Evolutionary conservation across 164 flowering plant genomes (phyloP), one percentile per base, ranked within the genome.

Genomic region (Tinospora cordifolia): DNA sequence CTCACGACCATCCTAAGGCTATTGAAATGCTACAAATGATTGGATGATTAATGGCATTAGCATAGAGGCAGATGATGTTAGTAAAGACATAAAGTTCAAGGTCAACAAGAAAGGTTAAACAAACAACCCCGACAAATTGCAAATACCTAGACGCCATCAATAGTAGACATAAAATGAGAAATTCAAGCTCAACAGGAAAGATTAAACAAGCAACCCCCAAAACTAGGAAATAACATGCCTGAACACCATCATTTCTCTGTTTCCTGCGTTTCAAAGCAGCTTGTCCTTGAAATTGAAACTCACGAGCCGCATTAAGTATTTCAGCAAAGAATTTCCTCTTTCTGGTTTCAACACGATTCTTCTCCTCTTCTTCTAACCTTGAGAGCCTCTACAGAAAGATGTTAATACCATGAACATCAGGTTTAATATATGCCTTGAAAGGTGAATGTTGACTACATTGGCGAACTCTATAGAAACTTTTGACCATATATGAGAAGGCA

Each of bases 261-360:
- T 91, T 95, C 63, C 95, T 80, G 40, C 97, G 92, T 78, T 88
- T 92, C 81, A 85, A 66, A 67, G 89, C 62, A 75, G 98, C 94
- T 79, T 89, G 95, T 68, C 80, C 85, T 84, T 90, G 95, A 72
- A 91, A 81, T 76, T 91, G 94, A 69, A 87, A 85, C 60, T 95
- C 99, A 75, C 99, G 91, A 30, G 87, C 87, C 24, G 91, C 82
- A 81, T 95, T 89, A 63, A 92, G 87, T 71, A 95, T 63, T 71
- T 92, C 99, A 15, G 92, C 85, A 77, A 95, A 95, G 72, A 95
- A 95, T 81, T 86, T 92, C 78, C 93, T 87, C 81, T 88, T 88
- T 64, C 83, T 85, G 49, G 88, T 91, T 66, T 92, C 99, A 41
- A 83, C 65, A 6, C 82, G 86, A 75, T 86, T 90, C 77, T 83